Evolutionary conservation across 805 yeast genomes (phyloP).

Genomic region (Candida schatavii): DNA sequence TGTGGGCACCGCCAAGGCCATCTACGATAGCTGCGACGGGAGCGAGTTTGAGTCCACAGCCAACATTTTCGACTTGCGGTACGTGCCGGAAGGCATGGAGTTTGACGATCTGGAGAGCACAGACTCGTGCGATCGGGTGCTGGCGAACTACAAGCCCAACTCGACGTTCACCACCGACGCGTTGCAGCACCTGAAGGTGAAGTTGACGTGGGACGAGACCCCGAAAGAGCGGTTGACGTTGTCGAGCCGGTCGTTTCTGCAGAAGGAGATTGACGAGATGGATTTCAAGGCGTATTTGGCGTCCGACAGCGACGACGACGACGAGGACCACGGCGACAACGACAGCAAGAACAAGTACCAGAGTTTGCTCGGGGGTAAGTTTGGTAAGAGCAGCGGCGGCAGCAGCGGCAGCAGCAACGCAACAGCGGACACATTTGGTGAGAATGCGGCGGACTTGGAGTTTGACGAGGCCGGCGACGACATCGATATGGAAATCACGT

Average conservation of each 20-base stretch:
- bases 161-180: constrained; percentile 87
- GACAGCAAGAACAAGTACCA: constrained; percentile 58
- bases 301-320: constrained; percentile 35
- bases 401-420: too few relatives aligned
- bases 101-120: constrained; percentile 72
- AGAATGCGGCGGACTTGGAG: constrained; percentile 21
- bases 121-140: constrained; percentile 70
- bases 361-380: constrained; percentile 49
- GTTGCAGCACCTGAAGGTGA: constrained; percentile 92
- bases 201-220: constrained; percentile 97
- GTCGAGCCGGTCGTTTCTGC: constrained; percentile 78
- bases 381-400: constrained; percentile 15
- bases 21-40: constrained; percentile 88
- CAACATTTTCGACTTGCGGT: constrained; percentile 87
- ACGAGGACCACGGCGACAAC: constrained; percentile 12
- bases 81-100: constrained; percentile 88
- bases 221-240: constrained; percentile 82
- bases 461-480: constrained; percentile 30
- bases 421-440: not conserved
- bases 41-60: constrained; percentile 96
- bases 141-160: constrained; percentile 75
- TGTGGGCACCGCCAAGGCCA: constrained; percentile 63
- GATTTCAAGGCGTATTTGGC: constrained; percentile 93
- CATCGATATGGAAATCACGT: constrained; percentile 79
- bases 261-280: constrained; percentile 84